Evolutionary conservation across 352 stramenopile genomes (phyloP), one percentile per base, ranked within the genome.

Genomic region (Phytophthora nicotianae): DNA sequence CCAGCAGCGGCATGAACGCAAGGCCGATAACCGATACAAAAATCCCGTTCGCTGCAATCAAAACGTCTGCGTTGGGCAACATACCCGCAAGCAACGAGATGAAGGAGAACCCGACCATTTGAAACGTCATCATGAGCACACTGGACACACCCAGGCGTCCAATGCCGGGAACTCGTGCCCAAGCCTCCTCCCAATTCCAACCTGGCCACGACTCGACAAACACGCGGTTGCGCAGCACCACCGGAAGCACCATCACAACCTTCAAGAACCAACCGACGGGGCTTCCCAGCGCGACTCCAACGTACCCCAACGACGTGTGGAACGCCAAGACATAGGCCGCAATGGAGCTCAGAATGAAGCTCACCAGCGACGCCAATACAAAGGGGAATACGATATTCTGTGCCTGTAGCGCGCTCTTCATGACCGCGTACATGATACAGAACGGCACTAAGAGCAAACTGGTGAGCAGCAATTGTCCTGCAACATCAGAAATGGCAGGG

Each of bases 381-480:
- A 88, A 84, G 6, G 82, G 80, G 19, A 73, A 56, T 4, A 86
- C 77, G n/a, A 89, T 83, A 58, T 88, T 84, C 53, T 91, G 82
- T 3, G 79, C 75, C 57, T 89, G 77, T 6, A 91, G 51, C 3
- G 73, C 71, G 58, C 79, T 85, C 10, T 79, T 79, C 21, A 81
- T 55, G n/a, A 88, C 63, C 0, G 73, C 66, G 62, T 80, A 88
- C 45, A 80, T 52, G 58, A 89, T 76, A 19, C 62, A 72, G 11
- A 83, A 79, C 2, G 73, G 72, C 17, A 85, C 43, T 14, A 75
- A 59, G 3, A 74, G 53, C 40, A 78, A 17, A 33, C 60, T 75
- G 48, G 79, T 60, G 3, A 75, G 19, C 26, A 88, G 70, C 35
- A 89, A 33, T 10, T 72, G 58, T 8, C 62, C 69, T 0, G 79